Evolutionary conservation across 345 rosid genomes (phyloP), one percentile per base, ranked within the genome.

Genomic region (Euphorbia tirucalli): DNA sequence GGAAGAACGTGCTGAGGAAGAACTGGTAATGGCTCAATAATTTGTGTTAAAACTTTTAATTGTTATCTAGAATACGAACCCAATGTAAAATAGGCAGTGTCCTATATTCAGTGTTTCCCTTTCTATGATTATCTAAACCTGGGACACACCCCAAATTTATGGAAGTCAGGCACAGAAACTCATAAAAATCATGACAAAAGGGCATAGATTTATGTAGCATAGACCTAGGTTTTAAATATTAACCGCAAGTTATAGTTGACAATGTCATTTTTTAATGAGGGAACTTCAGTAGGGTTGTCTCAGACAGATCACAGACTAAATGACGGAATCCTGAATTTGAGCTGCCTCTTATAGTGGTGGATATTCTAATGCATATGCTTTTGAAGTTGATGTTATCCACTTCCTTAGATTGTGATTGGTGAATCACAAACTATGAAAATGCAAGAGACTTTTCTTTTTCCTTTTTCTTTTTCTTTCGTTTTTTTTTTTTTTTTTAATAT

Each of bases 41-140:
- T n/a, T n/a, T n/a, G n/a, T n/a, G n/a, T n/a, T n/a, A n/a, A n/a
- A n/a, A n/a, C n/a, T n/a, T n/a, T n/a, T 59, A 10, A 61, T 19
- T n/a, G 11, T 52, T 78, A 31, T 19, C 24, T 61, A 57, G 22
- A 43, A 19, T 24, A 49, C 48, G 56, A 57, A 50, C 55, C 74
- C 18, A 73, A 48, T 65, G 78, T 86, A 73, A 90, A 82, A 77
- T 65, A n/a, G 85, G 90, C 83, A 87, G 77, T 49, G 13, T 32
- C 41, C 35, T 19, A 18, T 28, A 37, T 41, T 11, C 3, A 63
- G 7, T 39, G 21, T 39, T 22, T 43, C 54, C 71, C 18, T 21
- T 58, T 35, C 39, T 71, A 50, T 62, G 50, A 62, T 71, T 35
- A 18, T 16, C 32, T 43, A 25, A 60, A 10, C 18, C 25, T 59